phyloP scores from a whole-genome alignment of 257 asterid species.

The Solanum clarkiae region DNA sequence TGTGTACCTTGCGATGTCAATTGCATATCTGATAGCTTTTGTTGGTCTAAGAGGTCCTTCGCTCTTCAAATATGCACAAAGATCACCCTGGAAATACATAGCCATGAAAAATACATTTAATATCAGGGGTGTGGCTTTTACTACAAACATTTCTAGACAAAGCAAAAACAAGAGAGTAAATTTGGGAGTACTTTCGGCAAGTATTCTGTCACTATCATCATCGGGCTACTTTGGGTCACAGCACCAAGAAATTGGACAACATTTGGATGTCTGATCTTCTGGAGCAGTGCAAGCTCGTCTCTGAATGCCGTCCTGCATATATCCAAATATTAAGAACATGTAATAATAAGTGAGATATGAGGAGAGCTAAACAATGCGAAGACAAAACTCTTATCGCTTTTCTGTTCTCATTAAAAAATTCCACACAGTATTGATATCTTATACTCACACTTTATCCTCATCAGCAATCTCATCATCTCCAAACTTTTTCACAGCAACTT shows the following conservation, averaged over 20 bases:
- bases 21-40: conserved; percentile 78
- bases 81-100: conserved; percentile 57
- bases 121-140: neutral
- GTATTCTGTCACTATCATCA: conserved; percentile 98
- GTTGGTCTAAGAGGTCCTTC: conserved; percentile 77
- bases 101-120: neutral
- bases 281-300: conserved; percentile 88
- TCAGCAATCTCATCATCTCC: conserved; percentile 59
- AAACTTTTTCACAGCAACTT: conserved; percentile 82
- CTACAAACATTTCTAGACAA: neutral
- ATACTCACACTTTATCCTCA: conserved; percentile 86
- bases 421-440: neutral
- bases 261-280: conserved; percentile 91
- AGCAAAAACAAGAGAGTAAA: neutral
- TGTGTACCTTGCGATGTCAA: conserved; percentile 87
- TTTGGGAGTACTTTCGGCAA: conserved; percentile 60
- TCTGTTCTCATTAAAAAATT: neutral
- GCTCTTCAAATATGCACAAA: conserved; percentile 47
- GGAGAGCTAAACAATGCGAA: neutral
- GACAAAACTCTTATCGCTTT: neutral
- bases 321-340: neutral
- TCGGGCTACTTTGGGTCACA: conserved; percentile 92
- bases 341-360: neutral
- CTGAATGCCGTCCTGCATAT: conserved; percentile 63
- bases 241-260: conserved; percentile 98